These are phyloP conservation scores for Actinomucor elegans DNA, from an alignment of 371 early-diverging fungal genomes.

Conservation along the genomic window DNA sequence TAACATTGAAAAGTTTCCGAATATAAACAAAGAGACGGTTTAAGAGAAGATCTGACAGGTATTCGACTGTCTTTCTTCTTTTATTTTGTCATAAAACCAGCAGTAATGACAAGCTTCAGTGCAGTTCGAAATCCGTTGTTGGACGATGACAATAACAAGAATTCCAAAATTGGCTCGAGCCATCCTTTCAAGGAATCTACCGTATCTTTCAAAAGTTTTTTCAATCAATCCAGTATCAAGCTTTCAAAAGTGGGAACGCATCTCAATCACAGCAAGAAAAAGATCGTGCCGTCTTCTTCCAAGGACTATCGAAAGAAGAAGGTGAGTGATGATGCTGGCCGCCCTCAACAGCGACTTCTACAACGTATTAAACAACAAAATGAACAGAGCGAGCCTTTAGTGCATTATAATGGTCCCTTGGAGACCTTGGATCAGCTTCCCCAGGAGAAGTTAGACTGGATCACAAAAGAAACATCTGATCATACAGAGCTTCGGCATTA, in stretches of 20 bases:
- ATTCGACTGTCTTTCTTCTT: too few relatives aligned
- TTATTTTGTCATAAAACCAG: too few relatives aligned
- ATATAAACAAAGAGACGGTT: too few relatives aligned
- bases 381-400: conserved; percentile 26
- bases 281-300: conserved; percentile 8
- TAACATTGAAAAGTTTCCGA: too few relatives aligned
- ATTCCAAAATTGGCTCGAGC: not conserved
- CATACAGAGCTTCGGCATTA: conserved; percentile 22
- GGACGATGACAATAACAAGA: not conserved
- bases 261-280: not conserved
- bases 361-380: conserved; percentile 2
- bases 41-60: too few relatives aligned
- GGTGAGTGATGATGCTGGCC: not conserved
- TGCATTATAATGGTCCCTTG: conserved; percentile 43
- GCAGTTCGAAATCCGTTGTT: conserved; percentile 7
- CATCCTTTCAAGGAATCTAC: not conserved
- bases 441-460: conserved; percentile 40
- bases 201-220: not conserved
- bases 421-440: conserved; percentile 45
- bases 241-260: not conserved
- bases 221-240: not conserved
- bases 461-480: conserved; percentile 22
- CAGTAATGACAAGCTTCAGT: conserved; percentile 7
- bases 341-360: not conserved
- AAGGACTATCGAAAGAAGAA: not conserved